Conservation (phyloP, 495 filamentous ascomycete genomes). For the Aspergillus taichungensis region DNA sequence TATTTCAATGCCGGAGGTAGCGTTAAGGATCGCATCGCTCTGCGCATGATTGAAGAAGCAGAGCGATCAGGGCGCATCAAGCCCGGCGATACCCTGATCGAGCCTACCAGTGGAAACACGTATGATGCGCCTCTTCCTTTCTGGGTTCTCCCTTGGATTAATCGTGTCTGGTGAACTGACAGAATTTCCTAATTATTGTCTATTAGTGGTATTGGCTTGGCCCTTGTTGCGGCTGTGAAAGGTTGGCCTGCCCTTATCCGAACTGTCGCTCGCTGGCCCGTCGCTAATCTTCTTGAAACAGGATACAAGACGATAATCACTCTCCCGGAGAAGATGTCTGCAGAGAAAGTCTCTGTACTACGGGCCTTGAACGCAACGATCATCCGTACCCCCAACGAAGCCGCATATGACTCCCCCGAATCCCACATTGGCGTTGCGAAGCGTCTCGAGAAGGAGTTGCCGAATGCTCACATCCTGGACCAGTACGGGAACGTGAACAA, state of each 20-base stretch:
- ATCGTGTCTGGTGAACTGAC: too few species aligned
- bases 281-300: not conserved
- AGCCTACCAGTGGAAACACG: constrained; percentile 97
- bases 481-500: constrained; percentile 93
- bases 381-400: constrained; percentile 93
- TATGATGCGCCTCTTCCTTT: constrained; percentile 27
- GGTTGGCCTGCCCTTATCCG: constrained; percentile 31
- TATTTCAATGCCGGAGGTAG: constrained; percentile 96
- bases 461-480: constrained; percentile 92
- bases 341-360: constrained; percentile 92
- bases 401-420: constrained; percentile 89
- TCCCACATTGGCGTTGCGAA: constrained; percentile 92
- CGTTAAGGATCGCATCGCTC: constrained; percentile 94
- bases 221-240: constrained; percentile 89
- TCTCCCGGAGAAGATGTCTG: constrained; percentile 97
- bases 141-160: not conserved
- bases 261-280: not conserved
- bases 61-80: constrained; percentile 88
- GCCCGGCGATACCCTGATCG: constrained; percentile 93
- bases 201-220: constrained; percentile 79
- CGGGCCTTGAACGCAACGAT: constrained; percentile 92
- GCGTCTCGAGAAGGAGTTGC: constrained; percentile 87
- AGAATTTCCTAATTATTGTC: constrained; percentile 14
- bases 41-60: constrained; percentile 96
- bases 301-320: constrained; percentile 95